Base-by-base conservation (phyloP, 768 basidiomycete species). In the Tulasnella sp. region DNA sequence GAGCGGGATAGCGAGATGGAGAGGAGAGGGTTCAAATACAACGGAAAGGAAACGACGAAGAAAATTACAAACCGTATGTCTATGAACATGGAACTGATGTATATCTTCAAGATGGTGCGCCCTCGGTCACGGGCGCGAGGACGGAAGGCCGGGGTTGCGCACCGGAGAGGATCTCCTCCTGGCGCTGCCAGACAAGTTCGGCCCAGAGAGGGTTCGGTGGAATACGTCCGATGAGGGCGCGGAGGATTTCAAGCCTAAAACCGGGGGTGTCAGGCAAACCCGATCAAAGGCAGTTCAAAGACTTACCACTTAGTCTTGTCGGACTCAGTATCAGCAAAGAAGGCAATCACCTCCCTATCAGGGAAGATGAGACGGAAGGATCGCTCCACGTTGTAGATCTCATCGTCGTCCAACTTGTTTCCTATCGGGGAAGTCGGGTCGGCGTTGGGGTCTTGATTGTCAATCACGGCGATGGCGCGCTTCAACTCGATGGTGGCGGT, bases 171-270 rank as follows among this genome's bases (percentile, higher is more conserved):
- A 68, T 46, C n/a, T 90, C 89, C 80, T 90, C 86, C 82, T 94
- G 93, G 72, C 91, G 89, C 84, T 95, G 93, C 94, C 94, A 95
- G 56, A 95, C 85, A 52, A 97, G 87, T 86, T 97, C 96, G 3
- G 93, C 96, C 96, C 96, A 98, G 18, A 98, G 86, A 2, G 95
- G 95, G 84, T 97, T 94, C 2, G 94, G 93, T 12, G 96, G 96
- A 82, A 98, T 96, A 79, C 91, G 92, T 10, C 95, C 95, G 80
- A 97, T 91, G 48, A 97, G 87, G 0, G 94, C 93, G 74, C 90
- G 89, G 16, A 98, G 88, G 9, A 97, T 92, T 82, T 94, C 91
- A 81, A 98, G 87, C 96, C 96, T 98, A 83, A 7, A 31, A 74
- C 3, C 24, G 39, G 12, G 40, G 44, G 39, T 31, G 79, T 73